Conservation (phyloP, 179 eudicot genomes). For the Patellifolia procumbens region DNA sequence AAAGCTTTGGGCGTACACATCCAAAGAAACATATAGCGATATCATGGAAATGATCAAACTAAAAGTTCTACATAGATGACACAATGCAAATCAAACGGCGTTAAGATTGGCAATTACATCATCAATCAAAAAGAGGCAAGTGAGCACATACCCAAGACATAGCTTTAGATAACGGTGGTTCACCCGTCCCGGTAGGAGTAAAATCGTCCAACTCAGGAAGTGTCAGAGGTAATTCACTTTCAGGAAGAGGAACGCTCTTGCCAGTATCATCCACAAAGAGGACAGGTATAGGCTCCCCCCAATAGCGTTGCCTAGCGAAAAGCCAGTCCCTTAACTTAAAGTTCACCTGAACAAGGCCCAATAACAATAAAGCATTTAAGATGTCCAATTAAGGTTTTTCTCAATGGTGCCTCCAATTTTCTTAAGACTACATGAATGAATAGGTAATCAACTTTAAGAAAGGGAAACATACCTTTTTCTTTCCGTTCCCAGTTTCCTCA, state of each 20-base stretch:
- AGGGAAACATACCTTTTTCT: conserved; percentile 58
- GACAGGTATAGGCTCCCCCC: conserved; percentile 99
- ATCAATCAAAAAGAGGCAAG: conserved; percentile 8
- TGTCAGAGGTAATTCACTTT: conserved; percentile 80
- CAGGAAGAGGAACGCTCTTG: conserved; percentile 77
- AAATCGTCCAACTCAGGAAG: conserved; percentile 99
- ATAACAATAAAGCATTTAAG: not conserved
- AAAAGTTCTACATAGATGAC: not conserved
- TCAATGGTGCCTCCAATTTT: not conserved
- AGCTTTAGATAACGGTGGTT: conserved; percentile 93
- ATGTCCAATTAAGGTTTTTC: not conserved
- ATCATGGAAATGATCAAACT: not conserved
- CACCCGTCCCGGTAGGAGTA: conserved; percentile 97
- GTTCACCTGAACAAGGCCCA: conserved; percentile 60
- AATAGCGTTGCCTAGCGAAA: conserved; percentile 96
- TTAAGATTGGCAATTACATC: conserved; percentile 10
- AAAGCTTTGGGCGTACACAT: not conserved
- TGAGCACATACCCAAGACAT: conserved; percentile 70
- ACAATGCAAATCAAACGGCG: conserved; percentile 12
- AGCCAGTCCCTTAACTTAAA: conserved; percentile 97
- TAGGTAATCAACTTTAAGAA: conserved; percentile 9
- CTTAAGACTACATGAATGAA: not conserved
- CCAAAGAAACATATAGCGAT: not conserved
- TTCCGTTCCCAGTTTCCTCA: conserved; percentile 76
- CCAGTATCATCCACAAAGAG: conserved; percentile 61